Conservation (phyloP, 345 rosid species). For the Moringa oleifera region DNA sequence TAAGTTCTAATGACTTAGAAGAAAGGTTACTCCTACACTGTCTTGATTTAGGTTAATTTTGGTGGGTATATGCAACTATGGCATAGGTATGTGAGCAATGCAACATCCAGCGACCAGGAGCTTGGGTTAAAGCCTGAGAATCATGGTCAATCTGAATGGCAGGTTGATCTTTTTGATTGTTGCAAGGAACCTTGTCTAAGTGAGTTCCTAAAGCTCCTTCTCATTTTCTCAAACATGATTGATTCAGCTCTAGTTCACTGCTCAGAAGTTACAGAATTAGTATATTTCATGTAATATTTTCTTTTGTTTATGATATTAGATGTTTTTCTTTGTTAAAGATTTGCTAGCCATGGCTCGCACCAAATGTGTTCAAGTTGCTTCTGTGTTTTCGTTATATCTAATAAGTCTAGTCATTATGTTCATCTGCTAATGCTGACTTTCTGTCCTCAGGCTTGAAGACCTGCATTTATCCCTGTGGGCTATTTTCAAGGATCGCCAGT, state of each 20-base stretch:
- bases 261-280: not conserved
- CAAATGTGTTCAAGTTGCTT: too few relatives aligned
- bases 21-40: too few relatives aligned
- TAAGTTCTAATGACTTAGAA: constrained; percentile 2
- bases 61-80: not conserved
- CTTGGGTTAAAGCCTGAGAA: constrained; percentile 11
- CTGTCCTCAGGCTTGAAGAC: constrained; percentile 20
- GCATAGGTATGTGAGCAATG: constrained; percentile 25
- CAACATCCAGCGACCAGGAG: constrained; percentile 10
- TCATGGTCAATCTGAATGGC: constrained; percentile 13
- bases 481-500: constrained; percentile 23
- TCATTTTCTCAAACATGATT: too few relatives aligned
- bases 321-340: too few relatives aligned
- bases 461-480: constrained; percentile 29
- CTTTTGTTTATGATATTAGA: not conserved
- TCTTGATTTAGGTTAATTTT: too few relatives aligned
- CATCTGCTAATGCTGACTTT: not conserved
- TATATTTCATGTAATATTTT: not conserved
- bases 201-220: constrained; percentile 8
- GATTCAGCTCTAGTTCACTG: not conserved
- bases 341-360: too few relatives aligned
- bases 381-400: too few relatives aligned
- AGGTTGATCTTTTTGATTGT: constrained; percentile 25
- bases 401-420: too few relatives aligned
- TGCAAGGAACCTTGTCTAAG: constrained; percentile 27